Conservation (phyloP, 345 rosid genomes). For the Dipteronia sinensis region DNA sequence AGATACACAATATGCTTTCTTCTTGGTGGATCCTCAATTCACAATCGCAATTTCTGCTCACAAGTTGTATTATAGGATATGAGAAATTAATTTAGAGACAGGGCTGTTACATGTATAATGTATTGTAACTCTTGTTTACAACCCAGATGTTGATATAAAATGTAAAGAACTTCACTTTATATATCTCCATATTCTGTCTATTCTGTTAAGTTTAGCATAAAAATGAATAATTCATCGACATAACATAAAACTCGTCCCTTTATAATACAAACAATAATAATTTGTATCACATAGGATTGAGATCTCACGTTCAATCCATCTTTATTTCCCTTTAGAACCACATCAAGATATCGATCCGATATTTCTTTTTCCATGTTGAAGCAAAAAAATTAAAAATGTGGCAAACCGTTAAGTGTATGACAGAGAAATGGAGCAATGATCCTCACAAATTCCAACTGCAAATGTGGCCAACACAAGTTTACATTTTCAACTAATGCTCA, state of each 20-base stretch:
- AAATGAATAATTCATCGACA: neutral
- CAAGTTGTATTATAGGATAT: slow-evolving; percentile 15
- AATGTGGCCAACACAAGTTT: neutral
- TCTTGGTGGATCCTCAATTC: slow-evolving; percentile 96
- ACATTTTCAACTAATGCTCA: neutral
- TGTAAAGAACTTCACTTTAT: neutral
- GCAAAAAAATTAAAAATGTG: slow-evolving; percentile 17
- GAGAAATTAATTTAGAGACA: neutral
- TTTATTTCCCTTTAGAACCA: slow-evolving; percentile 90
- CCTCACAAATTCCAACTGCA: neutral
- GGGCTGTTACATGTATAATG: neutral
- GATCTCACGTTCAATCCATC: slow-evolving; percentile 86
- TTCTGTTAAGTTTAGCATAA: neutral
- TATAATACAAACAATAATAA: neutral
- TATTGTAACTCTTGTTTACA: slow-evolving; percentile 5
- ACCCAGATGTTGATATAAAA: neutral
- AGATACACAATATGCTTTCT: slow-evolving; percentile 99
- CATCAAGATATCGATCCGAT: slow-evolving; percentile 82
- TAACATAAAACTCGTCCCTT: neutral
- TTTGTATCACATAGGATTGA: neutral
- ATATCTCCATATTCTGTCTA: neutral
- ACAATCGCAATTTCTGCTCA: slow-evolving; percentile 70
- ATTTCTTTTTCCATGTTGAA: slow-evolving; percentile 92
- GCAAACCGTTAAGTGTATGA: neutral
- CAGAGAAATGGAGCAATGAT: neutral